These are phyloP conservation scores for Saturnispora zaruensis DNA, from an alignment of 805 yeast species.

Conservation along the genomic window DNA sequence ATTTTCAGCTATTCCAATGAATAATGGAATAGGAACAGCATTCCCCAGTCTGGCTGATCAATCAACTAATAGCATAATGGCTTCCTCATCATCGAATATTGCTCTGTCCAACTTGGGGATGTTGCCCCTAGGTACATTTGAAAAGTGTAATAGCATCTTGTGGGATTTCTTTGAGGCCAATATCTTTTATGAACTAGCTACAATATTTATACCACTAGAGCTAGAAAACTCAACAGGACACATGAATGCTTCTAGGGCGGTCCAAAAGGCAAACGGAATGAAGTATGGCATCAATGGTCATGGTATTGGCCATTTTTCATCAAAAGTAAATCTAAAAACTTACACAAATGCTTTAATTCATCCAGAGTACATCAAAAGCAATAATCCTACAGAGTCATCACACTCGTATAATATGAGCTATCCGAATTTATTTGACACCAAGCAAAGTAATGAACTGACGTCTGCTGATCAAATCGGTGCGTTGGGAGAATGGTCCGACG, in stretches of 20 bases:
- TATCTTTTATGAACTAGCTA: slow-evolving; percentile 9
- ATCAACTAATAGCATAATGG: background rate
- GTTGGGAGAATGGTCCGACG: slow-evolving; percentile 13
- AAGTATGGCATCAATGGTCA: slow-evolving; percentile 6
- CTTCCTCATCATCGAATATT: background rate
- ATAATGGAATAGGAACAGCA: slow-evolving; percentile 1
- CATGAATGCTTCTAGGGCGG: slow-evolving; percentile 2
- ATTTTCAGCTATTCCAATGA: background rate
- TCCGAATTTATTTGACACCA: slow-evolving; percentile 1
- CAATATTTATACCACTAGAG: slow-evolving; percentile 13
- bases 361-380: slow-evolving; percentile 9
- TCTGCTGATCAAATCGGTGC: slow-evolving; percentile 6
- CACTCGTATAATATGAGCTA: background rate
- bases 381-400: background rate
- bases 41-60: slow-evolving; percentile 4
- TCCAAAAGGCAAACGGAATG: slow-evolving; percentile 9
- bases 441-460: background rate
- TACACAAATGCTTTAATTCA: slow-evolving; percentile 12
- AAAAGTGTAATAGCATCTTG: slow-evolving; percentile 11
- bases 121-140: slow-evolving; percentile 14
- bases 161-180: slow-evolving; percentile 14
- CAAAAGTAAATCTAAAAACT: slow-evolving; percentile 1
- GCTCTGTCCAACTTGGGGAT: slow-evolving; percentile 6
- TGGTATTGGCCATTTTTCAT: background rate
- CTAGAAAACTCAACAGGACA: slow-evolving; percentile 13